phyloP scores from a whole-genome alignment of 805 yeast genomes.

The Zygoascus flipseniorum region DNA sequence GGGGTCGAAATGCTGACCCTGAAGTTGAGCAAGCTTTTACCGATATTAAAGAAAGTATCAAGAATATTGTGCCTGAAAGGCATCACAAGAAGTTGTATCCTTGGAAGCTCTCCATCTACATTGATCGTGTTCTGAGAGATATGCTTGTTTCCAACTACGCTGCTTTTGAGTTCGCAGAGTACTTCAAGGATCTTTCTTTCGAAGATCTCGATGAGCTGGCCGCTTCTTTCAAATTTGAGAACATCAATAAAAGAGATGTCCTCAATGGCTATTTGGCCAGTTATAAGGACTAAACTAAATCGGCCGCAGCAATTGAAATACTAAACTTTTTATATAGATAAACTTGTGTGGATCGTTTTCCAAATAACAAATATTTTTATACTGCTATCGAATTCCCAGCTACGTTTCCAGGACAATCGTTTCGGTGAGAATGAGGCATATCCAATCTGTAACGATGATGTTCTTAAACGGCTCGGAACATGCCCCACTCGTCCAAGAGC shows the following conservation, averaged over 20 bases:
- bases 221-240: slow-evolving; percentile 43
- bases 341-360: too few species aligned
- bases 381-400: too few species aligned
- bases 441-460: too few species aligned
- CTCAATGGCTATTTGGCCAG: slow-evolving; percentile 26
- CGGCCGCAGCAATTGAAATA: too few species aligned
- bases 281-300: slow-evolving; percentile 1
- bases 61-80: slow-evolving; percentile 34
- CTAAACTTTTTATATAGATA: too few species aligned
- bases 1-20: slow-evolving; percentile 43
- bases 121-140: slow-evolving; percentile 36
- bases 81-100: slow-evolving; percentile 37
- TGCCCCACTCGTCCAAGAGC: too few species aligned
- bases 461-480: too few species aligned
- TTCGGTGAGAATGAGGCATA: too few species aligned
- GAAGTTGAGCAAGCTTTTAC: slow-evolving; percentile 31
- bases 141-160: slow-evolving; percentile 37
- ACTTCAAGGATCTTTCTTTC: slow-evolving; percentile 33
- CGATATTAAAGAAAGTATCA: slow-evolving; percentile 31
- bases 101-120: slow-evolving; percentile 34
- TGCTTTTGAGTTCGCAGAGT: slow-evolving; percentile 40
- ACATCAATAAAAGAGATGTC: slow-evolving; percentile 34
- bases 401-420: too few species aligned
- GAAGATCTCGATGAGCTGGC: slow-evolving; percentile 45
- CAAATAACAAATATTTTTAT: too few species aligned